Conservation (phyloP, 495 filamentous ascomycete genomes). For the Hyaloscypha variabilis region DNA sequence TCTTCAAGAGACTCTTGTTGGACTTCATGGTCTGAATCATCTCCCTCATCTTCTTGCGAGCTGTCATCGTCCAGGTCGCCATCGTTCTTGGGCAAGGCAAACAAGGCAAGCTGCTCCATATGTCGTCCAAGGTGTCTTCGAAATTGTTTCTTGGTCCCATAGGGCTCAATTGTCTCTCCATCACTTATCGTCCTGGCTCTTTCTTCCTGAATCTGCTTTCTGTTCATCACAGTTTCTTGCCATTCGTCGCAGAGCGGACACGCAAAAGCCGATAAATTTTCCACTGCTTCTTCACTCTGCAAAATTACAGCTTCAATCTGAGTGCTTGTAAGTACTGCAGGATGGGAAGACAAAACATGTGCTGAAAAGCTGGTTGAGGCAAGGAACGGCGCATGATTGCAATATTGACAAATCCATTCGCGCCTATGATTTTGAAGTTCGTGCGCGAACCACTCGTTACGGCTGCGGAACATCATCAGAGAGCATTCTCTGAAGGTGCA, state of each 20-base stretch:
- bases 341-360: constrained; percentile 15
- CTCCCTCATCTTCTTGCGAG: neutral
- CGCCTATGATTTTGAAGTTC: constrained; percentile 27
- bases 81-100: constrained; percentile 36
- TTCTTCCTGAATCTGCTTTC: constrained; percentile 15
- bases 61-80: constrained; percentile 21
- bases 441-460: constrained; percentile 29
- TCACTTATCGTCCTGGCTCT: constrained; percentile 17
- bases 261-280: constrained; percentile 12
- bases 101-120: constrained; percentile 41
- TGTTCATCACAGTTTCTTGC: constrained; percentile 10
- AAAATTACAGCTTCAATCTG: constrained; percentile 23
- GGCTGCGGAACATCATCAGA: constrained; percentile 20
- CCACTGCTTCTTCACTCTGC: constrained; percentile 24
- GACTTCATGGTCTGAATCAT: too few relatives aligned
- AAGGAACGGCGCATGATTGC: too few relatives aligned
- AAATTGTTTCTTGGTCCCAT: constrained; percentile 32
- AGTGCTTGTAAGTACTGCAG: neutral
- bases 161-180: constrained; percentile 10
- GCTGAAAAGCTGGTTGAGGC: too few relatives aligned
- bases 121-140: constrained; percentile 40
- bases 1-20: too few relatives aligned
- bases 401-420: constrained; percentile 21
- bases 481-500: constrained; percentile 30
- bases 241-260: constrained; percentile 31